Evolutionary conservation across 495 filamentous ascomycete genomes (phyloP).

Genomic region (Podospora bellae-mahoneyi): DNA sequence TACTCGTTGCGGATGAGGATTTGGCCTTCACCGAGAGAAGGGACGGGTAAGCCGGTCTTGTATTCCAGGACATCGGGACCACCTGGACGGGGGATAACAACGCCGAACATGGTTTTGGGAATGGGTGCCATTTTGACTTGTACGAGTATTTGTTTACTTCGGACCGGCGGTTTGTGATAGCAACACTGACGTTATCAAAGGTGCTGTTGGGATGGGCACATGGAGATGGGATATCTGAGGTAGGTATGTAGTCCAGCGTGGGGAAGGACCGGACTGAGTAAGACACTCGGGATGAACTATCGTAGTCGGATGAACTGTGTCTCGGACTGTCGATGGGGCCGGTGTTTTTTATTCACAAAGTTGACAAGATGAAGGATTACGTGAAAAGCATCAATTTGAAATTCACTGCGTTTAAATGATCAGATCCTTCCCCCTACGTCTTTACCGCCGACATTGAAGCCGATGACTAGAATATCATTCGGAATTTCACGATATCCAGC

Average conservation of each 20-base stretch:
- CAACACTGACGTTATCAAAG: neutral
- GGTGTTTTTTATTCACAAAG: neutral
- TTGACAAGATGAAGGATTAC: neutral
- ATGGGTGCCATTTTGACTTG: constrained; percentile 23
- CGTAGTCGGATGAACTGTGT: neutral
- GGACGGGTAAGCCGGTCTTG: constrained; percentile 72
- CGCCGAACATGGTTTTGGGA: constrained; percentile 69
- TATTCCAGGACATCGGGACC: constrained; percentile 75
- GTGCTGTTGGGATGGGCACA: neutral
- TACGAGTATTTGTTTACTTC: neutral
- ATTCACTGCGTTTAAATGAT: neutral
- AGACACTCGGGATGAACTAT: neutral
- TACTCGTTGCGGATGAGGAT: constrained; percentile 82
- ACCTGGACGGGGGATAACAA: constrained; percentile 71
- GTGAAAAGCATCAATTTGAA: neutral
- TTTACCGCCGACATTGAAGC: neutral
- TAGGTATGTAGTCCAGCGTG: neutral
- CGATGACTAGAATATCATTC: neutral
- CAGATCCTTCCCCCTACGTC: neutral
- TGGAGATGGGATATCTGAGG: neutral
- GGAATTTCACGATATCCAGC: neutral
- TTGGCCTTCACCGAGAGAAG: constrained; percentile 64
- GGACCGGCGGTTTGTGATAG: neutral
- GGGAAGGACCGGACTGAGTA: neutral
- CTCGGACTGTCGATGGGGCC: neutral